phyloP scores from a whole-genome alignment of 2,329 filamentous ascomycete genomes.

The Didymella lethalis region DNA sequence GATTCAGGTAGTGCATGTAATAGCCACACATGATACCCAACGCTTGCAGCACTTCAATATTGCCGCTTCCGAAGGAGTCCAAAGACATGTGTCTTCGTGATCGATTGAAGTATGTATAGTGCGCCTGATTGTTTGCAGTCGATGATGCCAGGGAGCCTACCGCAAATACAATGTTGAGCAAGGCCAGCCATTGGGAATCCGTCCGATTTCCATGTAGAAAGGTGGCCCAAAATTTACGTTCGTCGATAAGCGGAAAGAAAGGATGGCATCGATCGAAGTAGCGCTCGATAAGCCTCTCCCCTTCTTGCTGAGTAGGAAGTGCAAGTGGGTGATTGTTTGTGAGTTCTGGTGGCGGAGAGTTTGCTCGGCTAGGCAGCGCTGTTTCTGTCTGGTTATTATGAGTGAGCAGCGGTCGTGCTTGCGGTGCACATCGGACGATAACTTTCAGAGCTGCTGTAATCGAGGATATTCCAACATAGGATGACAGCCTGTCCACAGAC shows the following conservation, averaged over 20 bases:
- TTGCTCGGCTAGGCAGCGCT: conserved; percentile 46
- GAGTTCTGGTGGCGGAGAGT: conserved; percentile 48
- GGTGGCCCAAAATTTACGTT: conserved; percentile 71
- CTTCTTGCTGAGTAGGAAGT: conserved; percentile 67
- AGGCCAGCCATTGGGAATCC: conserved; percentile 74
- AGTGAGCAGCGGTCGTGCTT: conserved; percentile 58
- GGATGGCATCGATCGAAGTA: conserved; percentile 78
- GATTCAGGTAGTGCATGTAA: conserved; percentile 80
- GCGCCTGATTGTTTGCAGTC: conserved; percentile 68
- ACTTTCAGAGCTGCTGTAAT: conserved; percentile 78
- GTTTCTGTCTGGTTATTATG: conserved; percentile 53
- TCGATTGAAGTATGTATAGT: conserved; percentile 73
- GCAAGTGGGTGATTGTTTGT: conserved; percentile 51
- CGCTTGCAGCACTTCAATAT: conserved; percentile 77
- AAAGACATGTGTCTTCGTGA: conserved; percentile 72
- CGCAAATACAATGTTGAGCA: conserved; percentile 79
- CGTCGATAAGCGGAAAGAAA: conserved; percentile 77
- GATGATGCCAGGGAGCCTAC: conserved; percentile 75
- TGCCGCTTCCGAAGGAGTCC: conserved; percentile 72
- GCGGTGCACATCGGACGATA: conserved; percentile 66
- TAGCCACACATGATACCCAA: conserved; percentile 75
- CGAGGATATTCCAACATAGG: conserved; percentile 77
- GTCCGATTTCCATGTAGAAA: conserved; percentile 69
- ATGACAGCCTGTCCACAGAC: conserved; percentile 66
- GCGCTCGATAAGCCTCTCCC: conserved; percentile 74